Evolutionary conservation across 805 yeast species (phyloP), one percentile per base, ranked within the genome.

Genomic region (Maudiozyma saulgeensis): DNA sequence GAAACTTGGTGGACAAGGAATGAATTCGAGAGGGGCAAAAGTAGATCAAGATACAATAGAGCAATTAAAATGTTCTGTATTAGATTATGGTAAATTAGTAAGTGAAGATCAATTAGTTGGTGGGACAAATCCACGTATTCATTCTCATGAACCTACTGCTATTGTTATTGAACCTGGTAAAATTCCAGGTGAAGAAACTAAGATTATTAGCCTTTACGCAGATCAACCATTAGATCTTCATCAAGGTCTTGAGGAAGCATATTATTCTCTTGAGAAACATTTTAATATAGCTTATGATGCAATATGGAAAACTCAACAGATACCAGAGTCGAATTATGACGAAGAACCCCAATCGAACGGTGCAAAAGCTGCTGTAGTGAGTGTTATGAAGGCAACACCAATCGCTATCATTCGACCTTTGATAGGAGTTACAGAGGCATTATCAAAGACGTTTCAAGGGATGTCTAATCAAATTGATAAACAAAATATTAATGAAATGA

Each of bases 371-470:
- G 87, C 90, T 0, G 77, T 87, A 0, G 66, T 72, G 18, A 81
- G 87, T 1, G 72, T 88, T 13, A 82, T 86, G 13, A 78, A 77
- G 54, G 87, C 84, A 0, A 80, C 95, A 1, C 97, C 97, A 0
- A 79, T 87, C 15, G 82, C 87, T 18, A 66, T 90, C 15, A 74
- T 90, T 2, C 66, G 96, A 41, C 96, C 97, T 2, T 75, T 88
- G 53, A 88, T 90, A 57, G 98, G 97, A 1, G 88, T 96, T 0
- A 85, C 96, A 0, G 96, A 88, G 62, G 96, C 95, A 0, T 74
- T 90, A 6, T 83, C 91, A 6, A 85, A 81, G 59, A 77, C 96
- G 0, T 70, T 90, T 46, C 76, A 87, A 69, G 98, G 98, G 1
- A 74, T 90, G 7, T 81, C 88, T 40, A 89, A 88, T 61, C 84